Percentiles rank a stretch among this genome's conserved stretches.
Evolutionary conservation across 1,284 basidiomycete genomes (phyloP).

Genomic region (Ceratobasidium sp.): DNA sequence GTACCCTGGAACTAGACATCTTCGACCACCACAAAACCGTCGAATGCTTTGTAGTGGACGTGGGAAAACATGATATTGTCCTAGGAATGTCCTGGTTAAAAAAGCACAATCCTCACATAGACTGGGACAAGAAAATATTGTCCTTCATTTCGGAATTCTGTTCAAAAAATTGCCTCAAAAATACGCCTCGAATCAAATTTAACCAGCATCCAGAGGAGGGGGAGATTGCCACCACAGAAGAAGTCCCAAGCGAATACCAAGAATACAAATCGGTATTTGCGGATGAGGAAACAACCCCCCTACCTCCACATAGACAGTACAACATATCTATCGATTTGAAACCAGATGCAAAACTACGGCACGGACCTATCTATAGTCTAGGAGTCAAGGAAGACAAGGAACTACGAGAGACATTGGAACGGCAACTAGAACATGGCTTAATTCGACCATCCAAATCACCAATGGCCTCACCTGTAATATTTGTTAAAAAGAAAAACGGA

Average conservation of each 20-base stretch:
- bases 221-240: background rate
- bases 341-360: background rate
- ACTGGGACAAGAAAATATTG: slow-evolving; percentile 32
- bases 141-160: background rate
- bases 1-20: background rate
- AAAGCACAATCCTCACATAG: slow-evolving; percentile 41
- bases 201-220: no score
- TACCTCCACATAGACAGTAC: slow-evolving; percentile 44
- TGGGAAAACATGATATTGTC: slow-evolving; percentile 28
- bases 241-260: slow-evolving; percentile 39
- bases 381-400: slow-evolving; percentile 13
- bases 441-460: slow-evolving; percentile 54
- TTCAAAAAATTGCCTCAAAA: background rate
- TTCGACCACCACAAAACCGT: background rate
- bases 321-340: slow-evolving; percentile 44
- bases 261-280: slow-evolving; percentile 42
- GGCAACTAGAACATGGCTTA: slow-evolving; percentile 25
- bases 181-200: background rate
- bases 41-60: background rate
- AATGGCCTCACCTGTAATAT: slow-evolving; percentile 58
- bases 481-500: slow-evolving; percentile 62
- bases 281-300: slow-evolving; percentile 20
- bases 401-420: slow-evolving; percentile 11
- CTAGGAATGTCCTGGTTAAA: slow-evolving; percentile 45
- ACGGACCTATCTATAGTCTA: background rate